Conservation (phyloP, 352 stramenopile genomes). For the Phytophthora aleatoria region DNA sequence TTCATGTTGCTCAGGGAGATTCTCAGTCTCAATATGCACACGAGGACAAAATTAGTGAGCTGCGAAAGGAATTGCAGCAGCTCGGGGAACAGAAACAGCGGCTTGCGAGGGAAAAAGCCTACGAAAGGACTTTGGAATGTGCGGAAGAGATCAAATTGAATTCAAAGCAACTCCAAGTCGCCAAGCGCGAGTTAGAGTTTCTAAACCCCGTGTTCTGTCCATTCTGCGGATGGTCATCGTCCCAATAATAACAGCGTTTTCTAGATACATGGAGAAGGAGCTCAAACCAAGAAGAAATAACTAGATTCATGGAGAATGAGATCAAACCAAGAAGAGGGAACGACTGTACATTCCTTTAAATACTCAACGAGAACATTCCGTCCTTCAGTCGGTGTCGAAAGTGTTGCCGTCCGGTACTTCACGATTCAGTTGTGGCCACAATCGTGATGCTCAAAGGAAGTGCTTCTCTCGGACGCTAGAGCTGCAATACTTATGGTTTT, state of each 20-base stretch:
- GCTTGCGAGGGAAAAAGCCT: slow-evolving; percentile 40
- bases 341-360: slow-evolving; percentile 34
- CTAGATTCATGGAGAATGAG: background rate
- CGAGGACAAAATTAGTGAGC: slow-evolving; percentile 24
- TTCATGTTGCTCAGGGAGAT: slow-evolving; percentile 46
- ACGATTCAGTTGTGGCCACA: background rate
- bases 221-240: slow-evolving; percentile 39
- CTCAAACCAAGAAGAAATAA: slow-evolving; percentile 1
- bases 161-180: slow-evolving; percentile 28
- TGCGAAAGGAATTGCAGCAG: slow-evolving; percentile 25
- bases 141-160: slow-evolving; percentile 33
- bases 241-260: background rate
- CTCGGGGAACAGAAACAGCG: slow-evolving; percentile 37
- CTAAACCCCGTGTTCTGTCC: slow-evolving; percentile 48
- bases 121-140: slow-evolving; percentile 33
- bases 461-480: slow-evolving; percentile 14
- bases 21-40: slow-evolving; percentile 25
- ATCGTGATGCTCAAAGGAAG: slow-evolving; percentile 1
- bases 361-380: slow-evolving; percentile 38
- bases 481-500: slow-evolving; percentile 13
- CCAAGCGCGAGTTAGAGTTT: slow-evolving; percentile 46
- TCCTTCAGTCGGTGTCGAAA: slow-evolving; percentile 27
- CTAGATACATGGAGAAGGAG: background rate
- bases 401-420: slow-evolving; percentile 8
- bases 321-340: slow-evolving; percentile 11